Conservation (phyloP, 2,329 filamentous ascomycete genomes). For the Phaeosphaeria sp. region DNA sequence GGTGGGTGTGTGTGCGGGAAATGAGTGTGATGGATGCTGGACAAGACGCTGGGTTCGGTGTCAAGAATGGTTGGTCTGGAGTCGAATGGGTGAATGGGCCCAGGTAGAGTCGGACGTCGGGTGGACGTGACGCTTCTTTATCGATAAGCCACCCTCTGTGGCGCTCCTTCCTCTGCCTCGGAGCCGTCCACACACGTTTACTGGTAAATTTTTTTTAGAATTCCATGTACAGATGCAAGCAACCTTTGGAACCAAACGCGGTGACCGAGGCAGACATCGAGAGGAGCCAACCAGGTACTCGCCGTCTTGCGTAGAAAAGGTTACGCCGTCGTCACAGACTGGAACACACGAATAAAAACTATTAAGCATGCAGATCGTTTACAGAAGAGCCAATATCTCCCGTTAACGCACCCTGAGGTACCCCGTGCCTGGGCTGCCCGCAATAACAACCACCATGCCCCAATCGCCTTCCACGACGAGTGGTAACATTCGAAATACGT, state of each 20-base stretch:
- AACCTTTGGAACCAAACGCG: too few relatives aligned
- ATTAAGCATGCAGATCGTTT: too few relatives aligned
- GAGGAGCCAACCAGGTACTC: neutral
- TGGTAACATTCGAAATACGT: neutral
- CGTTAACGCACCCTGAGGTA: neutral
- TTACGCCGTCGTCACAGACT: neutral
- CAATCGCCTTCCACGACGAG: neutral
- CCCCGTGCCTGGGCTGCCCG: neutral
- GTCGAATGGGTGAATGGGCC: conserved; percentile 12
- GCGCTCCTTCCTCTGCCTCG: neutral
- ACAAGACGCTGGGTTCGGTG: conserved; percentile 14
- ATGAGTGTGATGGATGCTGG: conserved; percentile 8
- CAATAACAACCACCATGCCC: neutral
- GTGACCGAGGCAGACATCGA: neutral
- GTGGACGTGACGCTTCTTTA: neutral
- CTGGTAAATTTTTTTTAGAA: too few relatives aligned
- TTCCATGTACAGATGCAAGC: too few relatives aligned
- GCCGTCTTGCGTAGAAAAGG: neutral
- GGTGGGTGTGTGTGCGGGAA: conserved; percentile 7
- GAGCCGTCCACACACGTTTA: too few relatives aligned
- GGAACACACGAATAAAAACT: neutral
- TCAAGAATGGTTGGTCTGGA: conserved; percentile 12
- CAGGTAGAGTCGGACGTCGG: neutral
- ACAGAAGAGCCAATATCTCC: too few relatives aligned
- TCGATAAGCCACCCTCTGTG: neutral